A percentile compares a stretch with the other conserved stretches of the same genome.
Evolutionary conservation across 208 protist species (phyloP).

Genomic region (Acanthamoeba sp.): DNA sequence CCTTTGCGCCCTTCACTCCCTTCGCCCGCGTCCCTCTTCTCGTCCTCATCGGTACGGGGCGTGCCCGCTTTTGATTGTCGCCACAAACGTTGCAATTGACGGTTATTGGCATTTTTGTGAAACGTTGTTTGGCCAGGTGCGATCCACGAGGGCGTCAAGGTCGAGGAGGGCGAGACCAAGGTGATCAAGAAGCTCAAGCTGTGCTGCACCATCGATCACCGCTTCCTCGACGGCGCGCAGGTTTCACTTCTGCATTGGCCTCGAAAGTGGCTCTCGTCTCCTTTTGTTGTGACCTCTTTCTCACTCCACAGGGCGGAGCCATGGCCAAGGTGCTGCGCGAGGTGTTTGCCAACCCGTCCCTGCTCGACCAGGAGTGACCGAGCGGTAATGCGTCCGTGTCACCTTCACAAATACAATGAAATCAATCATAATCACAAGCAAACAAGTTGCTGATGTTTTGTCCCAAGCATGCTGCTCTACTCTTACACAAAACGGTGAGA

Average conservation of each 20-base stretch:
- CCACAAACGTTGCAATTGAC: too few relatives aligned
- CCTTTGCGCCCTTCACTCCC: constrained; percentile 70
- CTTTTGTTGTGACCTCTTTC: neutral
- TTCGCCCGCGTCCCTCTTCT: constrained; percentile 50
- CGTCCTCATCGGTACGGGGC: constrained; percentile 46
- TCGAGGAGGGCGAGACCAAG: constrained; percentile 56
- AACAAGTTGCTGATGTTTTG: too few relatives aligned
- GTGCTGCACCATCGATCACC: constrained; percentile 62
- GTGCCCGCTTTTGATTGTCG: too few relatives aligned
- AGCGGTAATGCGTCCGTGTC: too few relatives aligned
- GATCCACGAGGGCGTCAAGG: constrained; percentile 64
- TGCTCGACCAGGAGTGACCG: constrained; percentile 43
- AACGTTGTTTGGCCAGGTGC: neutral
- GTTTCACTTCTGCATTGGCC: neutral
- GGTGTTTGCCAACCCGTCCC: constrained; percentile 37
- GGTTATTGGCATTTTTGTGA: too few relatives aligned
- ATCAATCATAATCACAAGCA: too few relatives aligned
- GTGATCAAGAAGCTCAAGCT: constrained; percentile 55
- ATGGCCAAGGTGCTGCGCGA: constrained; percentile 42
- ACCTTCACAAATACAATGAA: too few relatives aligned
- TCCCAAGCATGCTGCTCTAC: too few relatives aligned
- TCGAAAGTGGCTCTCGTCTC: neutral
- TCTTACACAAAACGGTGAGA: too few relatives aligned
- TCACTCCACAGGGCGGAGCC: neutral
- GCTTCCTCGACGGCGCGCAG: constrained; percentile 64